A percentile compares a stretch with the other conserved stretches of the same genome.
Evolutionary conservation across 1,139 yeast species (phyloP).

Genomic region (Suhomyces yuchorum): DNA sequence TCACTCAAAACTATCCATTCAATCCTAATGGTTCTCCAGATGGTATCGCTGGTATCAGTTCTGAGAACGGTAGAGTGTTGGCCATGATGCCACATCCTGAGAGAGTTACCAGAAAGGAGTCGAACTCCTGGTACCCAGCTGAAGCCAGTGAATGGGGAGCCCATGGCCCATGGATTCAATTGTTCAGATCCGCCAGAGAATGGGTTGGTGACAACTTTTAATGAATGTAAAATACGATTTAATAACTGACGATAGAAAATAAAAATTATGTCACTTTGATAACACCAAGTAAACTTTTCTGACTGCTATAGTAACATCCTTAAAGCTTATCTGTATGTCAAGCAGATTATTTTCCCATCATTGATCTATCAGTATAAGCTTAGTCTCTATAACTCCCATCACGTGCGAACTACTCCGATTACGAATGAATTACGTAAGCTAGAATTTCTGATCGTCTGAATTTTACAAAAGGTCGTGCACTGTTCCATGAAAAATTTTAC

Average conservation of each 20-base stretch:
- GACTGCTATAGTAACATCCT: too few species aligned
- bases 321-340: too few species aligned
- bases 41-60: constrained; percentile 90
- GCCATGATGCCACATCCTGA: constrained; percentile 99
- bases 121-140: constrained; percentile 88
- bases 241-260: background rate
- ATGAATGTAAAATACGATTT: constrained; percentile 6
- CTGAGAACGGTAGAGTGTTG: constrained; percentile 90
- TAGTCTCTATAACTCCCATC: too few species aligned
- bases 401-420: background rate
- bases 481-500: constrained; percentile 13
- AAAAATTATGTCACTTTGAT: background rate
- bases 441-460: background rate
- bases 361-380: too few species aligned
- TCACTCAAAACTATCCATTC: constrained; percentile 82
- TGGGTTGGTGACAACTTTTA: constrained; percentile 69
- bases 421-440: constrained; percentile 7
- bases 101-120: constrained; percentile 83
- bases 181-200: constrained; percentile 89
- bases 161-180: constrained; percentile 92
- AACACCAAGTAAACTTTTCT: too few species aligned
- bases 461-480: constrained; percentile 15
- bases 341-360: too few species aligned
- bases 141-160: constrained; percentile 65
- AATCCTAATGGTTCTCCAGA: constrained; percentile 96